A percentile compares a stretch with the other conserved stretches of the same genome.
Evolutionary conservation across 2,329 filamentous ascomycete genomes (phyloP).

Genomic region (Hypoxylon sp.): DNA sequence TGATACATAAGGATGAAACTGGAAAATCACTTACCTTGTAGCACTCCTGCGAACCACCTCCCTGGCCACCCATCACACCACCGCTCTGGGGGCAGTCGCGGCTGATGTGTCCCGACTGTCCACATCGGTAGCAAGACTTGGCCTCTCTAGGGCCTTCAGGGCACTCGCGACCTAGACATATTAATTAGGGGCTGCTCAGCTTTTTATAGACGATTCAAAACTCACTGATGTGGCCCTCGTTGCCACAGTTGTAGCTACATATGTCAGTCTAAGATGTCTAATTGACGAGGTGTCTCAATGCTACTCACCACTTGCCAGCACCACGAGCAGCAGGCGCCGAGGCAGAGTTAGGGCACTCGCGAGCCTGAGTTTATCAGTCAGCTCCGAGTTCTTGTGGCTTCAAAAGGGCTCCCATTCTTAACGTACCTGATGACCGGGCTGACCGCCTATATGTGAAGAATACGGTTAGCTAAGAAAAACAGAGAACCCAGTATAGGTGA

Average conservation of each 20-base stretch:
- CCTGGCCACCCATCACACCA: slow-evolving; percentile 60
- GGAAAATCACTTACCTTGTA: slow-evolving; percentile 74
- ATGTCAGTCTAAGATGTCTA: slow-evolving; percentile 39
- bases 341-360: slow-evolving; percentile 87
- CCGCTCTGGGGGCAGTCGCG: slow-evolving; percentile 79
- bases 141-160: slow-evolving; percentile 88
- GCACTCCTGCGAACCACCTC: slow-evolving; percentile 75
- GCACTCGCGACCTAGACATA: slow-evolving; percentile 81
- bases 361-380: slow-evolving; percentile 67
- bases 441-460: slow-evolving; percentile 69
- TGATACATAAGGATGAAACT: background rate
- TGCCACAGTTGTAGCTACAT: slow-evolving; percentile 56
- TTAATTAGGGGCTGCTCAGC: slow-evolving; percentile 35
- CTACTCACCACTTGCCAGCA: slow-evolving; percentile 73
- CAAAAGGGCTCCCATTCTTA: slow-evolving; percentile 41
- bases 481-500: background rate
- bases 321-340: slow-evolving; percentile 60
- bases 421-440: slow-evolving; percentile 79
- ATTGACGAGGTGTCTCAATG: slow-evolving; percentile 2
- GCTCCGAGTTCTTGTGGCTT: slow-evolving; percentile 28
- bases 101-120: slow-evolving; percentile 88
- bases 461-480: slow-evolving; percentile 21
- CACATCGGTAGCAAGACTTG: slow-evolving; percentile 82
- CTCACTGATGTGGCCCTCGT: slow-evolving; percentile 82
- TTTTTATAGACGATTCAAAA: slow-evolving; percentile 40